Evolutionary conservation across 2,329 filamentous ascomycete genomes (phyloP).

Genomic region (Fusarium sp.): DNA sequence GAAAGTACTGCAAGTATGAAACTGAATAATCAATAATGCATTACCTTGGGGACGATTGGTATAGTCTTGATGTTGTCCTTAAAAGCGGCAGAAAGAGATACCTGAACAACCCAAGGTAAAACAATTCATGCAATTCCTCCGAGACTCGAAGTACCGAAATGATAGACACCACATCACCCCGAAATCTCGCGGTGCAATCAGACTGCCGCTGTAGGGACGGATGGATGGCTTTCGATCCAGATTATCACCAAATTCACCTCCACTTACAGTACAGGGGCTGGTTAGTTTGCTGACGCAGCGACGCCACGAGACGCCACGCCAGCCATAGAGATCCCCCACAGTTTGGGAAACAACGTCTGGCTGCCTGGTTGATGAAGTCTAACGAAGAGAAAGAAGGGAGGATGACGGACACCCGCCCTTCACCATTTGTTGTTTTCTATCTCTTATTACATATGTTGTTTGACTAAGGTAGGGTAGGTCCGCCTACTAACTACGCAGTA

Average conservation of each 20-base stretch:
- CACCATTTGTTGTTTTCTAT: conserved; percentile 4
- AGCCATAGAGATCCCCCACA: conserved; percentile 25
- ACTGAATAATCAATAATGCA: not conserved
- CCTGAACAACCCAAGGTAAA: not conserved
- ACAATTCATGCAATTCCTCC: not conserved
- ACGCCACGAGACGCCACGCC: conserved; percentile 32
- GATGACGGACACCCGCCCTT: conserved; percentile 22
- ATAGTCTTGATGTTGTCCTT: not conserved
- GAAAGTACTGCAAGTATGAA: not conserved
- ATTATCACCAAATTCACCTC: not conserved
- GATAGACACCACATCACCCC: not conserved
- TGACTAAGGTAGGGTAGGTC: not conserved
- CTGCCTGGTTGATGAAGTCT: not conserved
- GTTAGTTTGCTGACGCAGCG: conserved; percentile 17
- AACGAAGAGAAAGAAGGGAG: conserved; percentile 7
- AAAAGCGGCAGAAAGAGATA: not conserved
- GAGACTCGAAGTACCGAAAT: not conserved
- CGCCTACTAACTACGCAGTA: not conserved
- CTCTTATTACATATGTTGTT: not conserved
- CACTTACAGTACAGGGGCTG: conserved; percentile 13
- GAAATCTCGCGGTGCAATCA: not conserved
- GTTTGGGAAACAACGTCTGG: not conserved
- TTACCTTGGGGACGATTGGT: not conserved
- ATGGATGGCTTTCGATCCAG: not conserved
- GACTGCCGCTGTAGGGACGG: not conserved